These are phyloP conservation scores for Arthrobotrys pseudoclavata DNA, from an alignment of 2,329 filamentous ascomycete genomes.

Conservation along the genomic window DNA sequence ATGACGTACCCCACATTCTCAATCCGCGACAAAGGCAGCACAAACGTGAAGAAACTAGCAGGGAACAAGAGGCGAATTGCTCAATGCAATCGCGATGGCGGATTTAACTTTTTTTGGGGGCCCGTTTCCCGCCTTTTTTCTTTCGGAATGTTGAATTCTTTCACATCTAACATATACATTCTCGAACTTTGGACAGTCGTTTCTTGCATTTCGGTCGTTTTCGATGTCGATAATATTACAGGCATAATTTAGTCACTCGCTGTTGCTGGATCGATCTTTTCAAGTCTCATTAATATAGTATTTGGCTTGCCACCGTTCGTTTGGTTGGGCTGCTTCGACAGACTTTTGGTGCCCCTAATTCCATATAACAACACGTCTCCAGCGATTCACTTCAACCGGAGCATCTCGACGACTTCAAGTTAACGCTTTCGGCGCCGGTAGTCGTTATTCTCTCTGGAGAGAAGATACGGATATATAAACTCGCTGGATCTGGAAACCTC, in stretches of 20 bases:
- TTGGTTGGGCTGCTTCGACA: background rate
- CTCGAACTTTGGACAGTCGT: background rate
- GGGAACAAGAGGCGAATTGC: slow-evolving; percentile 31
- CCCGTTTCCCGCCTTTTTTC: background rate
- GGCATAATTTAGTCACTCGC: background rate
- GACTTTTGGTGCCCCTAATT: slow-evolving; percentile 14
- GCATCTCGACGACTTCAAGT: background rate
- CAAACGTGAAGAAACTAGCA: background rate
- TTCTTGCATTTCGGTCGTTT: background rate
- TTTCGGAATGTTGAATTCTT: background rate
- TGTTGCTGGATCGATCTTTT: background rate
- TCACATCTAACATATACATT: background rate
- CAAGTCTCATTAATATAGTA: too few species aligned
- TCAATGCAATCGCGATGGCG: slow-evolving; percentile 23
- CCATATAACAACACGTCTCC: slow-evolving; percentile 18
- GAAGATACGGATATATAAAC: background rate
- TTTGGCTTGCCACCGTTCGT: background rate
- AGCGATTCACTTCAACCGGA: background rate
- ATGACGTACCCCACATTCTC: slow-evolving; percentile 45
- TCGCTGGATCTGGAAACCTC: background rate
- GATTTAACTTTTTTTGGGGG: slow-evolving; percentile 22
- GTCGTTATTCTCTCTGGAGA: slow-evolving; percentile 6
- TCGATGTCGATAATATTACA: background rate
- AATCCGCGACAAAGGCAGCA: slow-evolving; percentile 44
- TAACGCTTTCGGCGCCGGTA: background rate